Base-by-base conservation (phyloP, 2,329 filamentous ascomycete species). In the Cyphellophora attinorum region DNA sequence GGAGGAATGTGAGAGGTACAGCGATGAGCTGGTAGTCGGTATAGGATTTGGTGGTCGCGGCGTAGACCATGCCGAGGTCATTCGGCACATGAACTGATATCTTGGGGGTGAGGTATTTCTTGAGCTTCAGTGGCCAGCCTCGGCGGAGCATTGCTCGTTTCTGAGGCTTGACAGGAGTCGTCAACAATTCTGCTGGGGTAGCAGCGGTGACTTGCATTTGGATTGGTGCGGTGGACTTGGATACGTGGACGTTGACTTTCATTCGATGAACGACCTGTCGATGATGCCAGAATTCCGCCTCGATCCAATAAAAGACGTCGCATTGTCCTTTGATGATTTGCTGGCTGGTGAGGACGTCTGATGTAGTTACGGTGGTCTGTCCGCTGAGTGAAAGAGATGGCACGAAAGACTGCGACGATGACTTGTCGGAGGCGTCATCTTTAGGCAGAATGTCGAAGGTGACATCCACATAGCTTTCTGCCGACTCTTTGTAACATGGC, bases 301-400 rank as follows among this genome's bases (percentile, higher is more conserved):
- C 42, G 16, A 45, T 37, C 27, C 34, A 37, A 21, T 45, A 45
- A 4, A 39, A 16, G 5, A 45, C 42, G 6, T 45, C 31, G 33
- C 42, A 45, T n/a, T 27, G 31, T 4, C 42, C 42, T 19, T 40
- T 19, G 12, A 45, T 31, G 6, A 42, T 32, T 15, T 45, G 39
- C 34, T 39, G 29, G 25, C 41, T 35, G 21, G 23, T 42, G 16
- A 42, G 12, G 8, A 39, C 42, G 5, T 39, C 40, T 15, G 40
- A 37, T 15, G 33, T 32, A n/a, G 42, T 45, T 29, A 45, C 30
- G 25, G 40, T 42, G 5, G 42, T 45, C 11, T 28, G 33, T 10
- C 39, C 42, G 27, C 32, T 30, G n/a, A 45, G 27, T 14, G 32
- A 33, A 39, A 40, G 34, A 8, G 42, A 40, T 5, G 42, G 42